phyloP scores from a whole-genome alignment of 768 basidiomycete species.

The Neoboletus magnificus region DNA sequence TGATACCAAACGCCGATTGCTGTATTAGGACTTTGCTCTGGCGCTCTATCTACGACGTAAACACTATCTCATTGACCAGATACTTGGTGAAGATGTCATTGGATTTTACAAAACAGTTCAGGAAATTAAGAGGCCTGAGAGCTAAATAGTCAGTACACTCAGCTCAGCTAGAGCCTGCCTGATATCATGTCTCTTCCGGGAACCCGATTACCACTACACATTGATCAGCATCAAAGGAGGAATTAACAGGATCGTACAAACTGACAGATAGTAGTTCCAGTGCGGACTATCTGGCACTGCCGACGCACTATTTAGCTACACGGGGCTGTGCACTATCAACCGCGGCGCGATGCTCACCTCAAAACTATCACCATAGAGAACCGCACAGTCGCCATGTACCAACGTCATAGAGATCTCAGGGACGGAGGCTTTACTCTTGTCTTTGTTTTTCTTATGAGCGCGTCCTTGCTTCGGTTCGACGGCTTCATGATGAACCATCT shows the following conservation, averaged over 20 bases:
- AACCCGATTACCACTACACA: conserved; percentile 28
- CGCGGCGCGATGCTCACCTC: conserved; percentile 33
- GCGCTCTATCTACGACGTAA: conserved; percentile 31
- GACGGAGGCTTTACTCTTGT: conserved; percentile 14
- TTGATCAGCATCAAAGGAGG: conserved; percentile 6
- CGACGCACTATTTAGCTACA: conserved; percentile 4
- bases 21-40: conserved; percentile 27
- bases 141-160: background rate
- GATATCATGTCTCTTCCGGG: conserved; percentile 12
- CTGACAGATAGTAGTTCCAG: conserved; percentile 32
- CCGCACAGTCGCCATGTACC: conserved; percentile 38
- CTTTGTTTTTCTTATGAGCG: conserved; percentile 16
- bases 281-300: conserved; percentile 29
- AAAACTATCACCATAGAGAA: conserved; percentile 38
- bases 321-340: background rate
- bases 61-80: background rate
- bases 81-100: background rate
- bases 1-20: conserved; percentile 22
- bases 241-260: conserved; percentile 4
- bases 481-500: background rate
- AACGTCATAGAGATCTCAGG: conserved; percentile 32
- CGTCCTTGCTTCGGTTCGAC: background rate
- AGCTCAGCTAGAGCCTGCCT: background rate
- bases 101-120: conserved; percentile 2
- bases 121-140: background rate